Conservation (phyloP, 129 eudicot species). For the Oenanthe sinensis region DNA sequence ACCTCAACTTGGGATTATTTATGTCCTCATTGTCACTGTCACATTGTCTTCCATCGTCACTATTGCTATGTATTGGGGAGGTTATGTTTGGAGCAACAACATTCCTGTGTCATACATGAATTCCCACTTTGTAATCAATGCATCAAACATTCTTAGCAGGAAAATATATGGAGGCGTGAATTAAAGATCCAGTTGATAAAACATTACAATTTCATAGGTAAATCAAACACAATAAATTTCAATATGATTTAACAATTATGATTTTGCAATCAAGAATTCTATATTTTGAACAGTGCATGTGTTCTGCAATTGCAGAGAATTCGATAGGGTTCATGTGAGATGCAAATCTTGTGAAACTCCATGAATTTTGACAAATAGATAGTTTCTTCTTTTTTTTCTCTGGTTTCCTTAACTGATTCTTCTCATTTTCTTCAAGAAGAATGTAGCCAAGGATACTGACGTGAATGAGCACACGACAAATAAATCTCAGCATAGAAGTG, state of each 20-base stretch:
- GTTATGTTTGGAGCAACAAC: slow-evolving; percentile 19
- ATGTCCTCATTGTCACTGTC: slow-evolving; percentile 29
- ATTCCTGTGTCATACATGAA: slow-evolving; percentile 33
- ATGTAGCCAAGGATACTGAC: not conserved
- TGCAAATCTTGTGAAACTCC: not conserved
- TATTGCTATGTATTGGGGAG: slow-evolving; percentile 19
- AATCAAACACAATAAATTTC: not conserved
- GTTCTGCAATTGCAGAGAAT: not conserved
- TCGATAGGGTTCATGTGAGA: not conserved
- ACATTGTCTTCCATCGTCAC: slow-evolving; percentile 21
- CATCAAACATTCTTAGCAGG: not conserved
- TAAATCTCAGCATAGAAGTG: not conserved
- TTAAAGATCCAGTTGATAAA: not conserved
- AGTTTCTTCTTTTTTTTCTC: too few species aligned
- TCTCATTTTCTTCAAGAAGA: too few species aligned
- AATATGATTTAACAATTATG: not conserved
- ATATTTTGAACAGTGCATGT: not conserved
- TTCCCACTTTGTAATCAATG: slow-evolving; percentile 8
- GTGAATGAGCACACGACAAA: not conserved
- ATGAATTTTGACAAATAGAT: not conserved
- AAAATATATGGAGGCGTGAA: not conserved
- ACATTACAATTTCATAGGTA: not conserved
- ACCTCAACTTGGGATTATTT: slow-evolving; percentile 14
- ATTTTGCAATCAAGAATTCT: not conserved
- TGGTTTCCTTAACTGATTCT: too few species aligned